Percentiles rank a stretch among this genome's conserved stretches.
Conservation (phyloP, 805 yeast species). For the Wickerhamiella kurtzmanii region DNA sequence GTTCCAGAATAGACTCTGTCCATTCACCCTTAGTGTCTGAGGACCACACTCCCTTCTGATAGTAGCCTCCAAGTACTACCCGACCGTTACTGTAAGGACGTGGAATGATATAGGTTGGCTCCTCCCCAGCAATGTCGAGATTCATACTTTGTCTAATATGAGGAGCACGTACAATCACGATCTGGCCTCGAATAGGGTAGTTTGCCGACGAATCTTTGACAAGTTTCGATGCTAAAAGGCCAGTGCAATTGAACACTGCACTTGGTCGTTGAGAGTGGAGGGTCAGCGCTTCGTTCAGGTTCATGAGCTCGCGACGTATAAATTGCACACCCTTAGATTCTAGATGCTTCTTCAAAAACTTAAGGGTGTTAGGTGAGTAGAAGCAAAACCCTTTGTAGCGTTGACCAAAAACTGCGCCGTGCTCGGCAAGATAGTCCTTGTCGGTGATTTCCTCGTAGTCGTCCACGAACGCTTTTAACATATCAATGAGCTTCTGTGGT, state of each 20-base stretch:
- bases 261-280: conserved; percentile 21
- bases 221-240: conserved; percentile 49
- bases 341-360: conserved; percentile 35
- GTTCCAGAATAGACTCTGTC: conserved; percentile 44
- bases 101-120: conserved; percentile 57
- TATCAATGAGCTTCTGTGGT: conserved; percentile 33
- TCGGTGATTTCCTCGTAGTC: conserved; percentile 31
- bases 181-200: conserved; percentile 73
- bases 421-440: conserved; percentile 30
- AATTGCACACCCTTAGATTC: conserved; percentile 39
- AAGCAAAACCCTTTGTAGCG: conserved; percentile 52
- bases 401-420: conserved; percentile 44
- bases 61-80: conserved; percentile 61
- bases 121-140: conserved; percentile 7
- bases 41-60: conserved; percentile 50
- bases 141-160: conserved; percentile 43
- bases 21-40: conserved; percentile 44
- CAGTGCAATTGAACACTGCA: conserved; percentile 62
- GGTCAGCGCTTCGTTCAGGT: conserved; percentile 40
- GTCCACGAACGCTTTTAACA: conserved; percentile 36
- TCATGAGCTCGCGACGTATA: conserved; percentile 33
- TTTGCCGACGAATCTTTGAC: conserved; percentile 42
- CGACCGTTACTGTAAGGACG: conserved; percentile 55
- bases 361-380: conserved; percentile 52
- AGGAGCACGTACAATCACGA: conserved; percentile 58